phyloP scores from a whole-genome alignment of 345 rosid species.

The Microthlaspi erraticum region DNA sequence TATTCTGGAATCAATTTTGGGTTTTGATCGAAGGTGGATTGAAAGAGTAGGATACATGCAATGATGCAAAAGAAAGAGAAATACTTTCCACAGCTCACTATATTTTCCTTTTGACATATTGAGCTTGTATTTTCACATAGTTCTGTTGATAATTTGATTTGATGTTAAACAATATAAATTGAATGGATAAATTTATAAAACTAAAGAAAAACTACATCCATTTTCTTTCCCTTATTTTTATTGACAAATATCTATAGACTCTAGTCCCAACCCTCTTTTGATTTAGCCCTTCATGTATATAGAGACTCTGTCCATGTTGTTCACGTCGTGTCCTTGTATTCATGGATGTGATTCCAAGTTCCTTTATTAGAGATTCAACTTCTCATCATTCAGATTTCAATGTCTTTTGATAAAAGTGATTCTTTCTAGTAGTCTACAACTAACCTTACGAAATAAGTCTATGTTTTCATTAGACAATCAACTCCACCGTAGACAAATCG shows the following conservation, averaged over 20 bases:
- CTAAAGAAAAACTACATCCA: conserved; percentile 12
- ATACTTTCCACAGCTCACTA: conserved; percentile 8
- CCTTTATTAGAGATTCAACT: conserved; percentile 22
- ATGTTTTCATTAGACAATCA: no score
- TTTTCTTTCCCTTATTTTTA: conserved; percentile 33
- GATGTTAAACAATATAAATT: conserved; percentile 11
- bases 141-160: conserved; percentile 20
- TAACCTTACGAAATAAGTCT: no score
- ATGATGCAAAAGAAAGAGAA: neutral
- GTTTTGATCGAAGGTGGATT: no score
- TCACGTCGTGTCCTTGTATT: conserved; percentile 18
- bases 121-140: conserved; percentile 7
- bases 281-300: conserved; percentile 27
- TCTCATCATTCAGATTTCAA: conserved; percentile 18
- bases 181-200: conserved; percentile 32
- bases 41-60: no score
- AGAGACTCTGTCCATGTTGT: neutral
- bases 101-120: conserved; percentile 21
- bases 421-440: no score
- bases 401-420: neutral
- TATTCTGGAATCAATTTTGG: no score
- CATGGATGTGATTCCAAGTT: conserved; percentile 20
- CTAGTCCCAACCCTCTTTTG: conserved; percentile 37
- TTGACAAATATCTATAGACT: conserved; percentile 39
- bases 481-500: no score